Evolutionary conservation across 345 rosid species (phyloP), one percentile per base, ranked within the genome.

Genomic region (Sisymbrium altissimum): DNA sequence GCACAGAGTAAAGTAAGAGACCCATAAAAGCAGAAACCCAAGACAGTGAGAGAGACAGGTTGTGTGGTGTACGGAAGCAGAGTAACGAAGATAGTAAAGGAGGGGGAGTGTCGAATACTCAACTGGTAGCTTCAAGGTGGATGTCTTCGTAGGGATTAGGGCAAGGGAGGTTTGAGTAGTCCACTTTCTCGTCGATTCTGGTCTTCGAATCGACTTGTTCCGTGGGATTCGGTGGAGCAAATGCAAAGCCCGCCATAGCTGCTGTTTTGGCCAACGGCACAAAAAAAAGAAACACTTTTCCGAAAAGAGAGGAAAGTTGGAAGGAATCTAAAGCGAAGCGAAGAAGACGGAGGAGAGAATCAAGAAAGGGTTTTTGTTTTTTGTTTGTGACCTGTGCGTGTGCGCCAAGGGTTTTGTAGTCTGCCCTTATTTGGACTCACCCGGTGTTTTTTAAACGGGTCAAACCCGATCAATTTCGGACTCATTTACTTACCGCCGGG

Each of bases 121-220:
- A 77, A 90, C 97, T 88, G 53, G 77, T 72, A 65, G 95, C 89
- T 85, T 93, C 97, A 3, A 91, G 93, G 76, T 87, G 87, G 80
- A 90, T 67, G 70, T 93, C 98, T 48, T 90, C 98, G 30, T 82
- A 90, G 41, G 90, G 84, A 70, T 86, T 53, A 66, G 96, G 98
- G 80, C 97, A 93, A 59, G 93, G 97, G 52, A 93, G 89, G 65
- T 87, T 83, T 78, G 77, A 55, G 85, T 87, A 90, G 65, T 93
- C 90, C 14, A 84, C 83, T 73, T 84, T 87, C 77, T 85, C 85
- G 4, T 64, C 82, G 12, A 49, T 44, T 54, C 80, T 79, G 52
- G 55, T 18, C 57, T 27, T 74, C 9, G 55, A 1, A 27, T 50
- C 27, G 56, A 50, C n/a, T 23, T 75, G 30, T 2, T 76, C 7